These are phyloP conservation scores for Parasarocladium wereldwijsianum DNA, from an alignment of 2,329 filamentous ascomycete species.

Conservation along the genomic window DNA sequence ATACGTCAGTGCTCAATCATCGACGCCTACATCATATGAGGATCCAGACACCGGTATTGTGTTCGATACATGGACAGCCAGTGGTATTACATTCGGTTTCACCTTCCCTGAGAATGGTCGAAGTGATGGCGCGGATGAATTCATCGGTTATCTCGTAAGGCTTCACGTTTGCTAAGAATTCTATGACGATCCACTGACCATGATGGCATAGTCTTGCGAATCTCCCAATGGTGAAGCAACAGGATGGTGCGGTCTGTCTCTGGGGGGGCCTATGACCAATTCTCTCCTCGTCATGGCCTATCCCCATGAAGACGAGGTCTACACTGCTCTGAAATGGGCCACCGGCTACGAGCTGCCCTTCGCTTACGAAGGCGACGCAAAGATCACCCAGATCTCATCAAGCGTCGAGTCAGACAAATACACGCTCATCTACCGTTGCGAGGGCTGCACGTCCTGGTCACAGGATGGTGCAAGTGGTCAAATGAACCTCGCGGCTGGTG, in stretches of 20 bases:
- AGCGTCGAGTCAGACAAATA: constrained; percentile 43
- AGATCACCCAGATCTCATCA: constrained; percentile 43
- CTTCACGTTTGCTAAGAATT: neutral
- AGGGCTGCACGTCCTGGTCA: constrained; percentile 39
- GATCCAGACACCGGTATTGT: constrained; percentile 34
- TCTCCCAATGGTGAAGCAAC: constrained; percentile 27
- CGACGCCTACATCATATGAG: constrained; percentile 16
- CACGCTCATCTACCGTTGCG: constrained; percentile 50
- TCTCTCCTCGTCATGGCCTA: constrained; percentile 44
- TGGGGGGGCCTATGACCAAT: constrained; percentile 42
- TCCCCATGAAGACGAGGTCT: constrained; percentile 34
- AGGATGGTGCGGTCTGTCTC: constrained; percentile 44
- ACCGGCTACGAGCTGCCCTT: constrained; percentile 43
- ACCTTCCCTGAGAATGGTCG: constrained; percentile 34
- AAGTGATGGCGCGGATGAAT: constrained; percentile 34
- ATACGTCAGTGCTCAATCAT: constrained; percentile 7
- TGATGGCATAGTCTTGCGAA: constrained; percentile 25
- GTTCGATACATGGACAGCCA: constrained; percentile 34
- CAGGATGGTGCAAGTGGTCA: constrained; percentile 28
- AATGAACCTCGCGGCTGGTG: constrained; percentile 27
- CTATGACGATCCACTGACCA: constrained; percentile 4
- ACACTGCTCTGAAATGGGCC: constrained; percentile 43
- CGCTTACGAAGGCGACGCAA: constrained; percentile 46
- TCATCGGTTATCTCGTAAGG: constrained; percentile 42
- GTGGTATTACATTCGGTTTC: constrained; percentile 36